Conservation (phyloP, 1,284 basidiomycete species). For the Marasmius fiardii region DNA sequence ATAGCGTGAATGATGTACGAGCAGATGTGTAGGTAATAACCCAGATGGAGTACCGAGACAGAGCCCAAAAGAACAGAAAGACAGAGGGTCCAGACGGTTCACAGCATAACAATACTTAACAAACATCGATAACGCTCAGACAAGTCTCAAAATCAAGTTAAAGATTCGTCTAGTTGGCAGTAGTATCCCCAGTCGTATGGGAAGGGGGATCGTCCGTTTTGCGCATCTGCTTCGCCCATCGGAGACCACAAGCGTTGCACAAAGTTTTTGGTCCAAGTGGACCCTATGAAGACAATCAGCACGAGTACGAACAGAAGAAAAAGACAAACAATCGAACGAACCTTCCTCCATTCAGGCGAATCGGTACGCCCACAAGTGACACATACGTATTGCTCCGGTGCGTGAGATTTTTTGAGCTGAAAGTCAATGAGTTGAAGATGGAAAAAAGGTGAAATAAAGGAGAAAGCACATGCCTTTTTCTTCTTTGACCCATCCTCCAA, state of each 20-base stretch:
- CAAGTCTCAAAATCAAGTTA: no score
- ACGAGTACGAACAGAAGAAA: constrained; percentile 1
- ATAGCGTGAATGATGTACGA: background rate
- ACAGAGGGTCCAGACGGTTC: background rate
- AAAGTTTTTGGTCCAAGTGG: constrained; percentile 82
- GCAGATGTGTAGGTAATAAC: background rate
- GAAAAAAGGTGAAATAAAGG: background rate
- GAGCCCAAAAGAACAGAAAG: background rate
- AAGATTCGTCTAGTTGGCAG: no score
- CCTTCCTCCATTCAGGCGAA: constrained; percentile 84
- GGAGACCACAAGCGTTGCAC: constrained; percentile 83
- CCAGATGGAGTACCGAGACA: no score
- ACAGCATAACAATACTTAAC: no score
- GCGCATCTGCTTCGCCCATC: constrained; percentile 74
- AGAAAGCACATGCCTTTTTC: constrained; percentile 33
- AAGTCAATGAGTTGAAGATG: constrained; percentile 3
- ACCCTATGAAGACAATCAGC: constrained; percentile 43
- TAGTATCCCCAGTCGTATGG: background rate
- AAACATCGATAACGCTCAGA: no score
- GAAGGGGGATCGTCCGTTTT: constrained; percentile 24
- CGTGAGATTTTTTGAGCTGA: constrained; percentile 49
- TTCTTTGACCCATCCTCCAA: constrained; percentile 37
- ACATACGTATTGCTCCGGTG: constrained; percentile 68
- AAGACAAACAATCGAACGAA: constrained; percentile 26
- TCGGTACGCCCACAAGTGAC: constrained; percentile 77